phyloP scores from a whole-genome alignment of 345 rosid species.

The Sonneratia caseolaris region DNA sequence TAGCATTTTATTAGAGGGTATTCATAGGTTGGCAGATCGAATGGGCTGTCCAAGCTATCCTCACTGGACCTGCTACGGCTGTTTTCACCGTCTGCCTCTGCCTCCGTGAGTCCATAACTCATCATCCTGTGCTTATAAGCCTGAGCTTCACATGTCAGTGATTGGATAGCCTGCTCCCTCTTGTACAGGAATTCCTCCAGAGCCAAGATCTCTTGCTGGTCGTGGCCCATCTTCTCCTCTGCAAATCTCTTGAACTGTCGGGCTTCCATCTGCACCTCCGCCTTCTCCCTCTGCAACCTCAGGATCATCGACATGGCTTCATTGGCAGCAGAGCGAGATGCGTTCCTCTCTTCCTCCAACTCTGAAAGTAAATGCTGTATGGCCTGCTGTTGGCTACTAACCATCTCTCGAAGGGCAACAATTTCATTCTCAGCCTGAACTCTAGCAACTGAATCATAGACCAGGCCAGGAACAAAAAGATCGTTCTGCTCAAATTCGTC shows the following conservation, averaged over 20 bases:
- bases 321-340: constrained; percentile 78
- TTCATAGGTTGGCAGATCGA: constrained; percentile 40
- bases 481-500: constrained; percentile 46
- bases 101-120: constrained; percentile 71
- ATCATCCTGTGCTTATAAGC: constrained; percentile 90
- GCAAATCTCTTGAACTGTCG: constrained; percentile 78
- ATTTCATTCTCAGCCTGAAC: constrained; percentile 76
- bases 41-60: constrained; percentile 30
- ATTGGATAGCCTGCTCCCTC: constrained; percentile 78
- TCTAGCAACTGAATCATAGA: constrained; percentile 40
- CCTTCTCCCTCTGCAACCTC: constrained; percentile 93
- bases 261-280: constrained; percentile 82
- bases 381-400: constrained; percentile 59
- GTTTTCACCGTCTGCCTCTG: constrained; percentile 57
- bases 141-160: constrained; percentile 67
- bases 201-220: constrained; percentile 61
- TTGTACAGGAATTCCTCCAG: constrained; percentile 74
- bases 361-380: constrained; percentile 58
- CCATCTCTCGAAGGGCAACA: constrained; percentile 57
- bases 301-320: constrained; percentile 98
- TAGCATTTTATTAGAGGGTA: constrained; percentile 78
- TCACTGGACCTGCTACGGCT: constrained; percentile 24
- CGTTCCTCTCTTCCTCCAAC: constrained; percentile 89
- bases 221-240: constrained; percentile 93
- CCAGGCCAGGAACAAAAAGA: constrained; percentile 49